Evolutionary conservation across 352 stramenopile genomes (phyloP).

Genomic region (Pythium grandisporangium): DNA sequence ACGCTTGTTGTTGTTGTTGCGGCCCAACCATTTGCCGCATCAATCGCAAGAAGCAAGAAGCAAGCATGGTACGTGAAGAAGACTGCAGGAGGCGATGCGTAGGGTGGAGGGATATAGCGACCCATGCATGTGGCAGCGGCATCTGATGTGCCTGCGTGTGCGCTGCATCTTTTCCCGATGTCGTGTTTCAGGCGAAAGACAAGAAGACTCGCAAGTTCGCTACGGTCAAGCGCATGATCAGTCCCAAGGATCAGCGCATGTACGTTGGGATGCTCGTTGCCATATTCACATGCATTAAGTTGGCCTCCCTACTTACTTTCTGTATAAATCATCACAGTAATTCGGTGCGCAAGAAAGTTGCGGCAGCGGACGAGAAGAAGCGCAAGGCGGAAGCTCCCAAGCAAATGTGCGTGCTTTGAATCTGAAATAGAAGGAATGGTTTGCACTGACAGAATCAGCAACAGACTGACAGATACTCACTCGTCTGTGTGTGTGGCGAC

Average conservation of each 20-base stretch:
- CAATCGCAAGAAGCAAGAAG: too few relatives aligned
- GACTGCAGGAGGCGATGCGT: too few relatives aligned
- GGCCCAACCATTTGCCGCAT: constrained; percentile 18
- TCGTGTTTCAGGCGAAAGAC: constrained; percentile 81
- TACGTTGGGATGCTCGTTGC: constrained; percentile 34
- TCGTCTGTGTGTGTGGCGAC: too few relatives aligned
- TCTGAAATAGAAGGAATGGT: background rate
- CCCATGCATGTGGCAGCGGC: too few relatives aligned
- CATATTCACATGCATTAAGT: too few relatives aligned
- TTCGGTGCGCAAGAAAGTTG: constrained; percentile 62
- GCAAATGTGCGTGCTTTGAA: constrained; percentile 74
- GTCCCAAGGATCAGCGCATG: constrained; percentile 95
- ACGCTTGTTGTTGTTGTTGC: constrained; percentile 1
- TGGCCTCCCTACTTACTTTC: too few relatives aligned
- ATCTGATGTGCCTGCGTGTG: too few relatives aligned
- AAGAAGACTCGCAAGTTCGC: constrained; percentile 99
- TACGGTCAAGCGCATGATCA: constrained; percentile 98
- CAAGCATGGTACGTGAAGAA: too few relatives aligned
- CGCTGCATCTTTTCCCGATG: too few relatives aligned
- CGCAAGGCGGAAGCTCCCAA: constrained; percentile 87
- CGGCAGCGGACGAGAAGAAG: constrained; percentile 80
- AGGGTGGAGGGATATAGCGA: too few relatives aligned
- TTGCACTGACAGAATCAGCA: too few relatives aligned
- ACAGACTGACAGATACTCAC: too few relatives aligned
- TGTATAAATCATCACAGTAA: constrained; percentile 42